Conservation (phyloP, 306 rosid species). For the Pyrus communis region DNA sequence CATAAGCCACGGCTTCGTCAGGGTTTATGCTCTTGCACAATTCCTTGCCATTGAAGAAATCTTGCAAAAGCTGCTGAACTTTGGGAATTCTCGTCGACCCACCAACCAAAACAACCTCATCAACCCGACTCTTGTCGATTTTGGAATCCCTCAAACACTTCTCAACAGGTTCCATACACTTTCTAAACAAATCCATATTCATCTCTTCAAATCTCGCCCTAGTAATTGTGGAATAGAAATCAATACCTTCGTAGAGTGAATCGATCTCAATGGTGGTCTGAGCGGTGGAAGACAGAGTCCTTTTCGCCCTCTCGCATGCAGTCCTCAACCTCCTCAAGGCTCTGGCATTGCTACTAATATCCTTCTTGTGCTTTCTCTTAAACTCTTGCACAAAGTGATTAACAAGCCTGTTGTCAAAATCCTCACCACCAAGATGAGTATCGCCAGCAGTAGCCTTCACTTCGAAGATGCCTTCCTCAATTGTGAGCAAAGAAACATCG, state of each 20-base stretch:
- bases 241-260: too few relatives aligned
- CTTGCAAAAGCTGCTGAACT: conserved; percentile 4
- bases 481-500: conserved; percentile 34
- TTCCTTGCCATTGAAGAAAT: conserved; percentile 58
- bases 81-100: conserved; percentile 43
- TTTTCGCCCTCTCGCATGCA: conserved; percentile 30
- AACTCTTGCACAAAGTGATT: conserved; percentile 38
- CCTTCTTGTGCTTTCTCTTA: conserved; percentile 46
- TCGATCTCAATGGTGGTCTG: too few relatives aligned
- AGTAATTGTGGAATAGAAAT: too few relatives aligned
- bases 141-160: conserved; percentile 40
- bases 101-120: conserved; percentile 43
- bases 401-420: conserved; percentile 41
- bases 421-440: conserved; percentile 47
- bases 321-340: conserved; percentile 40
- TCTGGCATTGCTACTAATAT: conserved; percentile 29
- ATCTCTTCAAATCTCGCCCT: conserved; percentile 39
- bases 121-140: conserved; percentile 37
- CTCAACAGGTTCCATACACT: conserved; percentile 49
- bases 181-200: conserved; percentile 45
- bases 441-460: conserved; percentile 45
- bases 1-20: conserved; percentile 70
- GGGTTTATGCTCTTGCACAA: conserved; percentile 73
- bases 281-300: too few relatives aligned
- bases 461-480: conserved; percentile 44